Conservation (phyloP, 2,329 filamentous ascomycete species). For the Herpotrichia juniperi region DNA sequence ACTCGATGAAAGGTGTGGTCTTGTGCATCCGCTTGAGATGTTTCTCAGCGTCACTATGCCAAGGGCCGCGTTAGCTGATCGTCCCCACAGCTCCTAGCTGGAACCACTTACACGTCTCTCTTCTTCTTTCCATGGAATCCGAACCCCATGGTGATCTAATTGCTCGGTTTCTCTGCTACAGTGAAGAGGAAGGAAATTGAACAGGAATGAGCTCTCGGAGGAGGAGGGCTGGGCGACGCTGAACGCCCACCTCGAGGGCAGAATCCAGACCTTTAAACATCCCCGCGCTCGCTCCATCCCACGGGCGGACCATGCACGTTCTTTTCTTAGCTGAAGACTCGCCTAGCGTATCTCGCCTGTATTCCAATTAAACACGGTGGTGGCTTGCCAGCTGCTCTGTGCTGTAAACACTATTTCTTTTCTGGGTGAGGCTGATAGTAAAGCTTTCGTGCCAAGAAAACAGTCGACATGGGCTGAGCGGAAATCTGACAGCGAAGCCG, state of each 20-base stretch:
- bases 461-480: constrained; percentile 5
- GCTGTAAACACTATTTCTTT: not conserved
- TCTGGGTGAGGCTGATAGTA: constrained; percentile 10
- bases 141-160: constrained; percentile 32
- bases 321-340: constrained; percentile 4
- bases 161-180: not conserved
- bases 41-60: constrained; percentile 41
- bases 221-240: not conserved
- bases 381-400: not conserved
- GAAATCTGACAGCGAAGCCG: not conserved
- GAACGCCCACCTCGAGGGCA: not conserved
- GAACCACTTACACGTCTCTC: constrained; percentile 29
- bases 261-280: not conserved
- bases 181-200: not conserved
- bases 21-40: constrained; percentile 43
- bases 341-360: too few species aligned
- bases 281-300: constrained; percentile 1
- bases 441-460: constrained; percentile 15
- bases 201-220: not conserved
- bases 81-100: too few species aligned
- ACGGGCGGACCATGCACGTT: constrained; percentile 1
- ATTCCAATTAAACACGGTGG: not conserved
- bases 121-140: constrained; percentile 36
- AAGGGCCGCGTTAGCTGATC: not conserved
- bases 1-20: constrained; percentile 41